Evolutionary conservation across 169 alveolate genomes (phyloP).

Genomic region (Plasmodium fragile): DNA sequence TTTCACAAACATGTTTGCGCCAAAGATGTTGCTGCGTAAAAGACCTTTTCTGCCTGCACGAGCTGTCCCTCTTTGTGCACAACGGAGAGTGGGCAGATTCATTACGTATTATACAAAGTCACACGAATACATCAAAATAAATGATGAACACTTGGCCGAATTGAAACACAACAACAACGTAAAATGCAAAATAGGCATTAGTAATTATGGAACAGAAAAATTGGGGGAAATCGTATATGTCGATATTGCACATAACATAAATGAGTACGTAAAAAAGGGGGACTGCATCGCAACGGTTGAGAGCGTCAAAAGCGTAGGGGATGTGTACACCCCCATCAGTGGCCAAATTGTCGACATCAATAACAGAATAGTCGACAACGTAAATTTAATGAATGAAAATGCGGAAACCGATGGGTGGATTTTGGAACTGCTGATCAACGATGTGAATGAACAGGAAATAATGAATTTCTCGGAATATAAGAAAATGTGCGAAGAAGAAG

Average conservation of each 20-base stretch:
- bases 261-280: constrained; percentile 76
- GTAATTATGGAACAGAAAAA: constrained; percentile 81
- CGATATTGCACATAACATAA: constrained; percentile 76
- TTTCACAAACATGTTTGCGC: constrained; percentile 1
- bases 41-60: constrained; percentile 4
- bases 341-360: constrained; percentile 81
- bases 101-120: constrained; percentile 65
- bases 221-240: constrained; percentile 86
- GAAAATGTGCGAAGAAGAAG: constrained; percentile 68
- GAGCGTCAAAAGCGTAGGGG: constrained; percentile 85
- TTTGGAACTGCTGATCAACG: constrained; percentile 50
- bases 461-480: constrained; percentile 59
- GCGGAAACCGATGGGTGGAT: constrained; percentile 87
- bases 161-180: constrained; percentile 23
- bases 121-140: constrained; percentile 66
- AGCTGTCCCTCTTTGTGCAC: neutral
- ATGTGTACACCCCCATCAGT: constrained; percentile 81
- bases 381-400: constrained; percentile 77
- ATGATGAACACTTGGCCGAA: constrained; percentile 24
- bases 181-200: constrained; percentile 80
- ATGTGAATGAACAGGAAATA: constrained; percentile 75
- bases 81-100: neutral
- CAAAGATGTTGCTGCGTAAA: constrained; percentile 1
- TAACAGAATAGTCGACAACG: constrained; percentile 59
- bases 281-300: constrained; percentile 83